phyloP scores from a whole-genome alignment of 2,329 filamentous ascomycete genomes.

The Zasmidium citrigriseum region DNA sequence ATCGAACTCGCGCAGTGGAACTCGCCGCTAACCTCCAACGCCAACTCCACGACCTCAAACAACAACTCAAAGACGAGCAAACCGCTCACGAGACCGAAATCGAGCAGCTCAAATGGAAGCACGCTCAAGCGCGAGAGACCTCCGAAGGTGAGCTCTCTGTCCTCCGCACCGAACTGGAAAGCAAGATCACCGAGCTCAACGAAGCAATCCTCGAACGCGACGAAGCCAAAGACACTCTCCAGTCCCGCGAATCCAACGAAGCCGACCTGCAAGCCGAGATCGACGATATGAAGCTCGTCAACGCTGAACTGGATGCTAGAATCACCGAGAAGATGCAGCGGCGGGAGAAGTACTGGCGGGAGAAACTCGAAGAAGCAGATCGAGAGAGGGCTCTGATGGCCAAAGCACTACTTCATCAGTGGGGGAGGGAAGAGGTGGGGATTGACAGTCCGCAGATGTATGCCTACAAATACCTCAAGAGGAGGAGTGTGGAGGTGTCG shows the following conservation, averaged over 20 bases:
- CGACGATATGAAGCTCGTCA: slow-evolving; percentile 22
- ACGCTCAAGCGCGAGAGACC: slow-evolving; percentile 14
- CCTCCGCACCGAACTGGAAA: slow-evolving; percentile 23
- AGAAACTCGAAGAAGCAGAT: slow-evolving; percentile 26
- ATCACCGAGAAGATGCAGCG: slow-evolving; percentile 23
- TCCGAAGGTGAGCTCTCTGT: slow-evolving; percentile 17
- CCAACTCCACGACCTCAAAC: slow-evolving; percentile 26
- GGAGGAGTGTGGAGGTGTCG: not conserved
- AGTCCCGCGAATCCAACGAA: slow-evolving; percentile 9
- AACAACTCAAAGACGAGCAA: slow-evolving; percentile 25
- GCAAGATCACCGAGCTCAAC: slow-evolving; percentile 27
- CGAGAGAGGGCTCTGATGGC: slow-evolving; percentile 35
- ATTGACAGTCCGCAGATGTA: slow-evolving; percentile 35
- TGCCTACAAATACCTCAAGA: slow-evolving; percentile 32
- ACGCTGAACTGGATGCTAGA: slow-evolving; percentile 26
- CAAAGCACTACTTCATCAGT: slow-evolving; percentile 71
- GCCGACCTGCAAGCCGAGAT: slow-evolving; percentile 11
- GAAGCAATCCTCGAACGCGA: slow-evolving; percentile 30
- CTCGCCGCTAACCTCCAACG: slow-evolving; percentile 22
- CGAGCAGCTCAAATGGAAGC: slow-evolving; percentile 15
- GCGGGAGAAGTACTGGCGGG: slow-evolving; percentile 27
- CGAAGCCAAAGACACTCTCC: slow-evolving; percentile 23
- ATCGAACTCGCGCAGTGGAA: slow-evolving; percentile 25
- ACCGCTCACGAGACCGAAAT: slow-evolving; percentile 25
- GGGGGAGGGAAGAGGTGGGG: slow-evolving; percentile 63